Evolutionary conservation across 2,329 filamentous ascomycete species (phyloP).

Genomic region (Balansia obtecta): DNA sequence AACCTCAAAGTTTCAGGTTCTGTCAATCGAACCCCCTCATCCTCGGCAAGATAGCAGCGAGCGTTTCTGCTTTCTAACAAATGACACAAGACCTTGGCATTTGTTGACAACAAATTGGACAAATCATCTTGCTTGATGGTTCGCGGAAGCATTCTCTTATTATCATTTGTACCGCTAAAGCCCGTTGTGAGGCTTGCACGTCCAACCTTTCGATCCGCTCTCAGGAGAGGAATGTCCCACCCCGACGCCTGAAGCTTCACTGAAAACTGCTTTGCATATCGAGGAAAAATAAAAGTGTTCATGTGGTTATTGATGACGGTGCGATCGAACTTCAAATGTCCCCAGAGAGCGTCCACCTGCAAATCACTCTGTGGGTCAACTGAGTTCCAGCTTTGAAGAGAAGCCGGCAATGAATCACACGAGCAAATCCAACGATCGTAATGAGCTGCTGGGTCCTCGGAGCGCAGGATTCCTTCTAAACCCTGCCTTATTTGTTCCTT

Average conservation of each 20-base stretch:
- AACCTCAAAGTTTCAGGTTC: neutral
- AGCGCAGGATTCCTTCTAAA: neutral
- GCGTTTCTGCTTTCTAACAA: neutral
- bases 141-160: conserved; percentile 44
- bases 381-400: neutral
- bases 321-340: neutral
- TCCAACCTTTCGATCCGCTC: conserved; percentile 16
- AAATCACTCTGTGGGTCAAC: neutral
- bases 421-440: neutral
- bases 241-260: conserved; percentile 49
- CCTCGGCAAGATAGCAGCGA: neutral
- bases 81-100: conserved; percentile 42
- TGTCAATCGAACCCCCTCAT: neutral
- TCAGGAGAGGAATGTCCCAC: conserved; percentile 37
- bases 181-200: conserved; percentile 38
- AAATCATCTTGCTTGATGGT: conserved; percentile 51
- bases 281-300: conserved; percentile 39
- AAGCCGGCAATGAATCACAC: neutral
- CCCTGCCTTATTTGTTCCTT: neutral
- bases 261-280: conserved; percentile 46
- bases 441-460: neutral
- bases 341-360: conserved; percentile 1
- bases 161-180: conserved; percentile 63
- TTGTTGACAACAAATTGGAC: conserved; percentile 41
- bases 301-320: neutral